phyloP scores from a whole-genome alignment of 1,139 yeast species.

The Lipomyces yarrowii region DNA sequence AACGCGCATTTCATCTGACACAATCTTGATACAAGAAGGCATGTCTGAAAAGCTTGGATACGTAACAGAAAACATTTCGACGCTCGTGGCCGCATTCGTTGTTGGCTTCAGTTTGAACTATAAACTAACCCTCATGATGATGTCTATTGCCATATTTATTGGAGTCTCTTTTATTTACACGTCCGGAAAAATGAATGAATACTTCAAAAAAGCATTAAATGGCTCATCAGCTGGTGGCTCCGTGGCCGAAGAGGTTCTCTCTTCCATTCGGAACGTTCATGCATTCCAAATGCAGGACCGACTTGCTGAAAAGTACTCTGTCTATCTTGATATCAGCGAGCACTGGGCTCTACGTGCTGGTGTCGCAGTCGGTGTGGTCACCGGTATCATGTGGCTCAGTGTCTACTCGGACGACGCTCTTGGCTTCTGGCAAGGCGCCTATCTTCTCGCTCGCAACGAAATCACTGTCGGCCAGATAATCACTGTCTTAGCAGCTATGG shows the following conservation, averaged over 20 bases:
- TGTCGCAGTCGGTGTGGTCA: conserved; percentile 35
- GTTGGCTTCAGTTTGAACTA: conserved; percentile 47
- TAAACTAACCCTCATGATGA: conserved; percentile 46
- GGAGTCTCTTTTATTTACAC: conserved; percentile 38
- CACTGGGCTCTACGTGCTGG: conserved; percentile 40
- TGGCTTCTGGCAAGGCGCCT: conserved; percentile 50
- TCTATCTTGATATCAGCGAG: conserved; percentile 38
- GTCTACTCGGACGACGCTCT: conserved; percentile 39
- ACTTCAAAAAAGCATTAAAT: conserved; percentile 37
- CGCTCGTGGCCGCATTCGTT: conserved; percentile 47
- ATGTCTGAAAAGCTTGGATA: conserved; percentile 50
- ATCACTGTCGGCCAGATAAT: conserved; percentile 30
- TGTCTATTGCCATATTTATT: conserved; percentile 44
- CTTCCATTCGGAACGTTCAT: conserved; percentile 48
- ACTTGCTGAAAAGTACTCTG: conserved; percentile 43
- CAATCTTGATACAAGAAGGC: conserved; percentile 49
- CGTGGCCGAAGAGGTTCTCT: conserved; percentile 49
- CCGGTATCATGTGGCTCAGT: conserved; percentile 29
- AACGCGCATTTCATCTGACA: conserved; percentile 49
- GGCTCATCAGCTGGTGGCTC: conserved; percentile 46
- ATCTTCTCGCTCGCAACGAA: conserved; percentile 28
- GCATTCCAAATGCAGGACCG: conserved; percentile 50
- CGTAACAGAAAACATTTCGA: conserved; percentile 44
- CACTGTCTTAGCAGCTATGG: conserved; percentile 34
- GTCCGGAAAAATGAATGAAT: conserved; percentile 37